Conservation (phyloP, 2,329 filamentous ascomycete species). For the Lomentospora prolificans region DNA sequence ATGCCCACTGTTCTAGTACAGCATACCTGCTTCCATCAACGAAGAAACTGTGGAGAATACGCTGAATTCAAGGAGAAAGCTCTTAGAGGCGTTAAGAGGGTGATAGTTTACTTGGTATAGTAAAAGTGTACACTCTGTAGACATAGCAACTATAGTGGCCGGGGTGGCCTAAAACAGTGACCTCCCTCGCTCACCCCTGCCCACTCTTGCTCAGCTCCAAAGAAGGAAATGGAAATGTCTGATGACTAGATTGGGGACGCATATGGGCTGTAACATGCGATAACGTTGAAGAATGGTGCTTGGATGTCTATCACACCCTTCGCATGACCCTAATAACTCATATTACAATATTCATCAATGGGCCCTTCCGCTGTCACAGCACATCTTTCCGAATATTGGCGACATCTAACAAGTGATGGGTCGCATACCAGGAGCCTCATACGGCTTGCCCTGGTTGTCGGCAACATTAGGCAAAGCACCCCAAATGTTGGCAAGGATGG, state of each 20-base stretch:
- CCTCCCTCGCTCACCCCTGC: background rate
- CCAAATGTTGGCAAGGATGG: constrained; percentile 38
- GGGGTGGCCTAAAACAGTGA: background rate
- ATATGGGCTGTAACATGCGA: too few relatives aligned
- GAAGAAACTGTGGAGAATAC: background rate
- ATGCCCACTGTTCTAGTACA: background rate
- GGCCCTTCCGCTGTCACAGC: too few relatives aligned
- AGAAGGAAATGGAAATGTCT: background rate
- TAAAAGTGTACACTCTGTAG: background rate
- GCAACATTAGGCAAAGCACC: constrained; percentile 26
- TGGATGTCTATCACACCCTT: background rate
- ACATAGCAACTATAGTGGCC: background rate
- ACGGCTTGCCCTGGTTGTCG: constrained; percentile 30
- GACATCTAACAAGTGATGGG: constrained; percentile 6
- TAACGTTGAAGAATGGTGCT: background rate
- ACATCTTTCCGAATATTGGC: background rate
- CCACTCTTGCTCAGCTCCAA: background rate
- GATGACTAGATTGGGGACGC: background rate
- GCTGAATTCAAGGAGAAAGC: constrained; percentile 14
- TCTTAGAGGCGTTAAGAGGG: too few relatives aligned
- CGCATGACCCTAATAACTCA: too few relatives aligned
- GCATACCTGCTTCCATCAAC: background rate
- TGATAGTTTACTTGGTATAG: too few relatives aligned
- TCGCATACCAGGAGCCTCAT: constrained; percentile 13
- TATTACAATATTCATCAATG: too few relatives aligned